These are phyloP conservation scores for Ceratocystis variospora DNA, from an alignment of 2,329 filamentous ascomycete genomes.

Conservation along the genomic window DNA sequence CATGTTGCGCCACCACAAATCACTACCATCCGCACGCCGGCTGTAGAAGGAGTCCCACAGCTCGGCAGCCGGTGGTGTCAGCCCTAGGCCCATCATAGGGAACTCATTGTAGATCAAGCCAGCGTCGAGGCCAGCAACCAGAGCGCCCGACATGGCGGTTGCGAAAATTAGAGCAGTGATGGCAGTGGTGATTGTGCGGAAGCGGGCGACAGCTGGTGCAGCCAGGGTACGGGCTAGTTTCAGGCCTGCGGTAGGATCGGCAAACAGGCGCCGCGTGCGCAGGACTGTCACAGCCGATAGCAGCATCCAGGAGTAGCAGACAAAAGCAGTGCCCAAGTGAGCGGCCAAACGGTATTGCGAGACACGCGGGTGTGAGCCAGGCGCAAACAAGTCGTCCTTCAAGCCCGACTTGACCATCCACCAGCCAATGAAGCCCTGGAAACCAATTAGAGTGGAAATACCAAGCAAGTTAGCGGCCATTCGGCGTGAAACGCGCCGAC, in stretches of 20 bases:
- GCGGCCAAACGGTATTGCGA: constrained; percentile 86
- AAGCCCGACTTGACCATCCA: constrained; percentile 99
- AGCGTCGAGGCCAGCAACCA: constrained; percentile 90
- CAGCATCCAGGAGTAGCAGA: constrained; percentile 91
- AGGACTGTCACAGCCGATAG: constrained; percentile 76
- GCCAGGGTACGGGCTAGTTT: constrained; percentile 48
- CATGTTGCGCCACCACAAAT: constrained; percentile 94
- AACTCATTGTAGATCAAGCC: constrained; percentile 99
- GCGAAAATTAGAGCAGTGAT: constrained; percentile 66
- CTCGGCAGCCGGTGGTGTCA: constrained; percentile 68
- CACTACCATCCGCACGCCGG: constrained; percentile 59
- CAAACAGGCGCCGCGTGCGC: constrained; percentile 58
- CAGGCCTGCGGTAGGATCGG: constrained; percentile 49
- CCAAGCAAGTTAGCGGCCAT: constrained; percentile 69
- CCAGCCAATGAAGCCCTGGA: constrained; percentile 93
- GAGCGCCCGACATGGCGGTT: constrained; percentile 83
- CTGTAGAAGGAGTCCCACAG: constrained; percentile 79
- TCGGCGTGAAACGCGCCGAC: constrained; percentile 58
- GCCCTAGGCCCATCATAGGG: constrained; percentile 77
- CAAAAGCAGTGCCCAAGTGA: constrained; percentile 79
- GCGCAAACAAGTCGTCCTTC: constrained; percentile 87
- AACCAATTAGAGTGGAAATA: constrained; percentile 79
- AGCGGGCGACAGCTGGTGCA: constrained; percentile 52
- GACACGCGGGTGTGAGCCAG: constrained; percentile 79
- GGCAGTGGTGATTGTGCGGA: constrained; percentile 58